A percentile compares a stretch with the other conserved stretches of the same genome.
Evolutionary conservation across 345 rosid species (phyloP).

Genomic region (Gossypium anomalum): DNA sequence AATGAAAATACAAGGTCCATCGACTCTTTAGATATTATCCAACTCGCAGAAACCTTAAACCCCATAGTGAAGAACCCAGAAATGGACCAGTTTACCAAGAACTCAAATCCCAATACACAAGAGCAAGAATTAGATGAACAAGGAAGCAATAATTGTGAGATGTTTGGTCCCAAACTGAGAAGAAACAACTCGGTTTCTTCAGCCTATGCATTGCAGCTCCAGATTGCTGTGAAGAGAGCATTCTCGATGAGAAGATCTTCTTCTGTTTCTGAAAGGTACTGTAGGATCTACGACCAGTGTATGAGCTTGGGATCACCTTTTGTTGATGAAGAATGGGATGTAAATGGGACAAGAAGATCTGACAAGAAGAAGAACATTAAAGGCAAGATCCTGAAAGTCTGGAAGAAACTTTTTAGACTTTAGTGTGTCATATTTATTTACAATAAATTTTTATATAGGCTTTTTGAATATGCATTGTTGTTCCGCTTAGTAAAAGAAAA

Average conservation of each 20-base stretch:
- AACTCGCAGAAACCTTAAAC: neutral
- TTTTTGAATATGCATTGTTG: no score
- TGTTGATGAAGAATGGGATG: constrained; percentile 32
- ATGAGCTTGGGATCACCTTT: constrained; percentile 38
- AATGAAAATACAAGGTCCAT: constrained; percentile 32
- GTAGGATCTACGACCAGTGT: constrained; percentile 74
- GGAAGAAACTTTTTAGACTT: constrained; percentile 68
- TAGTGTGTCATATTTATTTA: no score
- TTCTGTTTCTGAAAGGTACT: constrained; percentile 70
- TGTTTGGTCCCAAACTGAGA: constrained; percentile 29
- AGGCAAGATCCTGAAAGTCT: constrained; percentile 60
- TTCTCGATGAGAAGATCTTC: constrained; percentile 78
- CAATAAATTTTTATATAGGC: no score
- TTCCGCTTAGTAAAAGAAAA: no score
- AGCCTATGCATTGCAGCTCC: constrained; percentile 26
- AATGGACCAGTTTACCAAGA: constrained; percentile 4
- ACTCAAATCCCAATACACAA: constrained; percentile 7
- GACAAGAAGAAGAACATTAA: constrained; percentile 35
- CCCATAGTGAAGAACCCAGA: neutral
- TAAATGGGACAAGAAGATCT: constrained; percentile 25
- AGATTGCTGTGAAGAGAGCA: constrained; percentile 45
- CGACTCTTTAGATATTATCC: constrained; percentile 32
- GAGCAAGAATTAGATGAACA: constrained; percentile 17
- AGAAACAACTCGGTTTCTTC: constrained; percentile 60
- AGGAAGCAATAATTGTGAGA: constrained; percentile 18